Conservation (phyloP, 768 basidiomycete species). For the Rhodotorula toruloides region DNA sequence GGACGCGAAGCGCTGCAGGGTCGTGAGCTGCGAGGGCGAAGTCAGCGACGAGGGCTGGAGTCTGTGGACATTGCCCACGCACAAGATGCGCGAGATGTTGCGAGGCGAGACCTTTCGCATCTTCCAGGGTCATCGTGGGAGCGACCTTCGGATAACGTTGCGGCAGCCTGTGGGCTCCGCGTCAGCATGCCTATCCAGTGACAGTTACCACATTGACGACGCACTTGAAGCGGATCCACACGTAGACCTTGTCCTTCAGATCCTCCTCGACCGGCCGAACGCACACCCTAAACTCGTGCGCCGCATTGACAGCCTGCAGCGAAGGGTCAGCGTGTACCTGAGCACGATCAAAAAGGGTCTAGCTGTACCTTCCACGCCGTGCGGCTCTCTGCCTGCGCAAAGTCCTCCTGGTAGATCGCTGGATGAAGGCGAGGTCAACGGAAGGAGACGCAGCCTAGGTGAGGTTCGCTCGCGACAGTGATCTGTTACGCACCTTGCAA, state of each 20-base stretch:
- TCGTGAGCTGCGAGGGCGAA: conserved; percentile 7
- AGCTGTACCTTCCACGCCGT: conserved; percentile 36
- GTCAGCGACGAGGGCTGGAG: too few relatives aligned
- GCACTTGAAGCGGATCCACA: conserved; percentile 37
- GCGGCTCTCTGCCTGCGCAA: conserved; percentile 17
- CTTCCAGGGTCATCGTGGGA: conserved; percentile 22
- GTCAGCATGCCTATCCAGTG: background rate
- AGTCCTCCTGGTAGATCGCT: conserved; percentile 39
- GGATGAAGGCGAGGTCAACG: background rate
- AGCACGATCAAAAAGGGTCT: fast-evolving
- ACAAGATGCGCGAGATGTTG: conserved; percentile 28
- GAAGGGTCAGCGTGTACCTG: background rate
- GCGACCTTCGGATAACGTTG: conserved; percentile 29
- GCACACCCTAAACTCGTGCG: conserved; percentile 34
- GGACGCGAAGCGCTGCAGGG: conserved; percentile 3
- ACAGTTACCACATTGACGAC: background rate
- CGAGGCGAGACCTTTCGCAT: conserved; percentile 15
- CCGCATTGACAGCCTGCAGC: conserved; percentile 31
- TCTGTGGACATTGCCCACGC: too few relatives aligned
- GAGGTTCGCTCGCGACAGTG: fast-evolving
- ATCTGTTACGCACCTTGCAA: conserved; percentile 14
- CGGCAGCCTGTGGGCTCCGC: conserved; percentile 15
- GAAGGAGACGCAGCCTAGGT: background rate
- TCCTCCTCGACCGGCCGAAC: conserved; percentile 33
- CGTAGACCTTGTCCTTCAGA: conserved; percentile 29